Evolutionary conservation across 331 rosid species (phyloP).

Genomic region (Phaseolus coccineus): DNA sequence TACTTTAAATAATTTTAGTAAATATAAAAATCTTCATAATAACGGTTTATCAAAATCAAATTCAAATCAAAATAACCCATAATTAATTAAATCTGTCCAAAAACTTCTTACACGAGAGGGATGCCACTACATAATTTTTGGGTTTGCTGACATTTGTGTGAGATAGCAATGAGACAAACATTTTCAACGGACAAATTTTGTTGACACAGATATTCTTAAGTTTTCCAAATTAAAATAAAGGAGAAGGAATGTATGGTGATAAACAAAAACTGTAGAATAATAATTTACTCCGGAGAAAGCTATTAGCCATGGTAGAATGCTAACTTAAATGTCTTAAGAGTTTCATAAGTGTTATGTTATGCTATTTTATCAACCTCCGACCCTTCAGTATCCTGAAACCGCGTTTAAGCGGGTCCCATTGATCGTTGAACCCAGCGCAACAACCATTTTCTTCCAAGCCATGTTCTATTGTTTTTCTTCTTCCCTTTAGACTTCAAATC

Average conservation of each 20-base stretch:
- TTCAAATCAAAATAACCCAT: neutral
- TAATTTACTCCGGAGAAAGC: neutral
- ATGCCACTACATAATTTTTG: neutral
- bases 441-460: conserved; percentile 41
- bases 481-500: neutral
- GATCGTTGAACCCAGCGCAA: conserved; percentile 50
- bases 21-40: neutral
- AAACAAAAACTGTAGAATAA: neutral
- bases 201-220: neutral
- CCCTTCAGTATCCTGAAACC: conserved; percentile 50
- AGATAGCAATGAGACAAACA: neutral
- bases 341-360: neutral
- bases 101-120: neutral
- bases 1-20: neutral
- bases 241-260: neutral
- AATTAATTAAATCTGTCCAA: neutral
- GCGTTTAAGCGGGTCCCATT: conserved; percentile 68
- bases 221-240: neutral
- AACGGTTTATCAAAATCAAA: neutral
- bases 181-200: neutral
- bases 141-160: neutral
- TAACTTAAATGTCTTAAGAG: neutral
- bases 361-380: neutral
- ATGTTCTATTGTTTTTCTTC: neutral
- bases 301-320: neutral